Base-by-base conservation (phyloP, 495 filamentous ascomycete genomes). In the Penicillium ucsense region DNA sequence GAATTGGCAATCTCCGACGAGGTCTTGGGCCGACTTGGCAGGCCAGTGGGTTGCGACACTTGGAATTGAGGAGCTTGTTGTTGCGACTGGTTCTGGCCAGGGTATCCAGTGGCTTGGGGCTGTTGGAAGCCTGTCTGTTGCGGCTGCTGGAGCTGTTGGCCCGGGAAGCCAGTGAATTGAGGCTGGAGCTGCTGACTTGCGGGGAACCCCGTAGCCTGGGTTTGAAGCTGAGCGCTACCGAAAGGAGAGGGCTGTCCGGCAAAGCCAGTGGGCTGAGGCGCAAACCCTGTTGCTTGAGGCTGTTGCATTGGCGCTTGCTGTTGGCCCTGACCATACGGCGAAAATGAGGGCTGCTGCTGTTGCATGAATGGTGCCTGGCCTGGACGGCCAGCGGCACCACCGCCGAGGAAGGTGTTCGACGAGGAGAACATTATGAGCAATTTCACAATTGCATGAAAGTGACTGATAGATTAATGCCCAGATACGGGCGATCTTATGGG, bases 1-100 rank as follows among this genome's bases (percentile, higher is more conserved):
- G 86, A 94, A 57, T 88, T 81, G 31, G 89, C 88, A 67, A 95
- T 88, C 49, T 89, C 85, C 45, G 73, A 75, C 52, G 91, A 95
- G n/a, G 84, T 83, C 65, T 86, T 82, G 40, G 63, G 48, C 41
- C 62, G 57, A 73, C 70, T 53, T 57, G 71, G 47, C 55, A 70
- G 38, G 55, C 67, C 50, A 57, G 71, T 49, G 59, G 51, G 46
- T 53, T 66, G 51, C 49, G 64, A 48, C 59, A 81, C 64, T 50
- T 78, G 81, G 41, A 67, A 70, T 48, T 71, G 73, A 41, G 71
- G 64, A 38, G 70, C 60, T 45, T 51, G 51, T 37, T 40, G 49
- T 43, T 62, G 59, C 31, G 56, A 35, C 49, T 72, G 69, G 41
- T 65, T 57, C 52, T 70, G 68, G 31, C 55, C 37, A 46, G 57